Percentiles rank a stretch among this genome's conserved stretches.
Conservation (phyloP, 2,329 filamentous ascomycete species). For the Fusarium anguioides region DNA sequence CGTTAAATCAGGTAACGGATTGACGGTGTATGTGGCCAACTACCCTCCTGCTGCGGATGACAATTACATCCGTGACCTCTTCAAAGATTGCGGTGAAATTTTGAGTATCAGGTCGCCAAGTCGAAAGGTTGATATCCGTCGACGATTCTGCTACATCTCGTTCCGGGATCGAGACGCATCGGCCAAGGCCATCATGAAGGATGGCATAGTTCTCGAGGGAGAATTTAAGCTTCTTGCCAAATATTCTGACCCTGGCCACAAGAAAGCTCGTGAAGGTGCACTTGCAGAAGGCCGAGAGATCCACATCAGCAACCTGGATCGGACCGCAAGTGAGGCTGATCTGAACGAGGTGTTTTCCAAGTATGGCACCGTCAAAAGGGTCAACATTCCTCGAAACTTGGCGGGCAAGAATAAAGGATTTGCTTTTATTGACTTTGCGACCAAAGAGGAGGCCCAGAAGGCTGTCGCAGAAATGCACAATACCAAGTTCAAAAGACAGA, state of each 20-base stretch:
- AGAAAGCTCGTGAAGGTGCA: constrained; percentile 82
- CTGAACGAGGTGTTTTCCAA: constrained; percentile 77
- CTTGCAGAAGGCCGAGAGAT: constrained; percentile 89
- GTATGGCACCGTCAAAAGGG: constrained; percentile 78
- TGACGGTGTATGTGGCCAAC: constrained; percentile 91
- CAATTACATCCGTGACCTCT: constrained; percentile 73
- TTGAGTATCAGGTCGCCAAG: constrained; percentile 90
- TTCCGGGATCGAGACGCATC: constrained; percentile 78
- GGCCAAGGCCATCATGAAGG: constrained; percentile 75
- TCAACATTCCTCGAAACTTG: constrained; percentile 76
- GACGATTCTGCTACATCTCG: constrained; percentile 96
- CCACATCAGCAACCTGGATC: constrained; percentile 77
- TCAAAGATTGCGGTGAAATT: constrained; percentile 81
- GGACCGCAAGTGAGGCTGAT: constrained; percentile 72
- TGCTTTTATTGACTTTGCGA: constrained; percentile 82
- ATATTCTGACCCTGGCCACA: constrained; percentile 84
- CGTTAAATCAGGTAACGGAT: constrained; percentile 78
- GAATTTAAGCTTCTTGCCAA: constrained; percentile 78
- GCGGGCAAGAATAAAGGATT: constrained; percentile 79
- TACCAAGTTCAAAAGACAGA: constrained; percentile 73
- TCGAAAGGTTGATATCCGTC: constrained; percentile 86
- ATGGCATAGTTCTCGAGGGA: constrained; percentile 76
- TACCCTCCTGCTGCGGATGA: constrained; percentile 84
- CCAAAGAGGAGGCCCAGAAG: constrained; percentile 73
- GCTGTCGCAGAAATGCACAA: constrained; percentile 77